These are phyloP conservation scores for Musa balbisiana DNA, from an alignment of 202 grass and related monocot genomes.

Conservation along the genomic window DNA sequence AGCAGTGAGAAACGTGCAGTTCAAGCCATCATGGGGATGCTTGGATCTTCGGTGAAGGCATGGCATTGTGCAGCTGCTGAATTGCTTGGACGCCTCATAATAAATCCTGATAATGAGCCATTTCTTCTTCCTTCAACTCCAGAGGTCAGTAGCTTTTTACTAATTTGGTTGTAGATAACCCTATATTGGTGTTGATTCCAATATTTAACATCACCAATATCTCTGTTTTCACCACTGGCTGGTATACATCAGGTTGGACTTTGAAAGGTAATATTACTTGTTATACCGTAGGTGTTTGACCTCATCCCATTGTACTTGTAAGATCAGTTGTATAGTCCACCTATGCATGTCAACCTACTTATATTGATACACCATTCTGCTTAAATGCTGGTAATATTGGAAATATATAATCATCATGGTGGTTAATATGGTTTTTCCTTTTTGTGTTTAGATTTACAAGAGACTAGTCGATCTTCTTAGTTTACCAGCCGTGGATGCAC, in stretches of 20 bases:
- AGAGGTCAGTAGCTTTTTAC: constrained; percentile 27
- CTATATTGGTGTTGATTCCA: background rate
- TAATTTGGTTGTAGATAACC: background rate
- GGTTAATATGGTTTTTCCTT: constrained; percentile 3
- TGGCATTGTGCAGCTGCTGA: constrained; percentile 97
- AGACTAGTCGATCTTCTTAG: constrained; percentile 85
- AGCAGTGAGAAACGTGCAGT: constrained; percentile 83
- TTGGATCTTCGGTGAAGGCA: constrained; percentile 73
- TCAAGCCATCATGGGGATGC: constrained; percentile 94
- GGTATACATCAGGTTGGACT: background rate
- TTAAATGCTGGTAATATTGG: background rate
- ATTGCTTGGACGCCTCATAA: constrained; percentile 88
- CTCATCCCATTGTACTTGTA: background rate
- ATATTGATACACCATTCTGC: background rate
- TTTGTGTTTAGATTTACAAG: constrained; percentile 60
- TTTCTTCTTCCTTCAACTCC: constrained; percentile 83
- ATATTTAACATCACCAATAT: background rate
- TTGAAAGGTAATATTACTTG: background rate
- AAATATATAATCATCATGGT: no score
- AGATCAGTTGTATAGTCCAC: no score
- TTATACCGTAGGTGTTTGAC: background rate
- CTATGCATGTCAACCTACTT: background rate
- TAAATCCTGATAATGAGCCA: constrained; percentile 93
- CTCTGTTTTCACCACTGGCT: background rate
- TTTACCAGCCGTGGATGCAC: constrained; percentile 77